Evolutionary conservation across 2,329 filamentous ascomycete genomes (phyloP), one percentile per base, ranked within the genome.

Genomic region (Sporothrix pallida): DNA sequence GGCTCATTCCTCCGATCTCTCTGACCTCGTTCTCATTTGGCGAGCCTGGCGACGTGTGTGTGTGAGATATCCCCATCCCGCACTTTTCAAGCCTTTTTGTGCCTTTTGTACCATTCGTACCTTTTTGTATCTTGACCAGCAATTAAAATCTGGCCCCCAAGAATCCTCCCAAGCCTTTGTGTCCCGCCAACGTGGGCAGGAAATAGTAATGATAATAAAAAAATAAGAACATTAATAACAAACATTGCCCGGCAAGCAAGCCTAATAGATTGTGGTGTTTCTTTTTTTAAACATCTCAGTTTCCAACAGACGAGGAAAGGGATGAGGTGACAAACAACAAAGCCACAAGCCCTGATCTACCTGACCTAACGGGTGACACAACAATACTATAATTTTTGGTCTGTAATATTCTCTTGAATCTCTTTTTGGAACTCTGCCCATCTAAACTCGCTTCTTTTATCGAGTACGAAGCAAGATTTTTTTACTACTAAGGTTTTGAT

Each of bases 1-100:
- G 60, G 60, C 60, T 44, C 37, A 46, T 26, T 48, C 42, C 62
- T 65, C 37, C 60, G 60, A 46, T 65, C 60, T 65, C 42, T 42
- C 17, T 48, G 62, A 65, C 37, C 58, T 42, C 58, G 7, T 15
- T 15, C 54, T 13, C 12, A 23, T 8, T 17, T 60, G 23, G 23
- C 23, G 23, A 26, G 23, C 23, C 23, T 26, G 23, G 23, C 23
- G 23, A 26, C 23, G 23, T 26, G 23, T 3, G 23, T 26, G 23
- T 26, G 23, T 26, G 3, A 26, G 23, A 26, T 26, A 26, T 26
- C 23, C 23, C 23, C 23, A 26, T 26, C 23, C 23, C 23, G 23
- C 23, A 26, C 23, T 26, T 26, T 26, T 26, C 23, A 26, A 26
- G 23, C 23, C 23, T 26, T 26, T 26, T 26, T 26, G 23, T 26